Evolutionary conservation across 352 stramenopile genomes (phyloP), one percentile per base, ranked within the genome.

Genomic region (Bremia lactucae): DNA sequence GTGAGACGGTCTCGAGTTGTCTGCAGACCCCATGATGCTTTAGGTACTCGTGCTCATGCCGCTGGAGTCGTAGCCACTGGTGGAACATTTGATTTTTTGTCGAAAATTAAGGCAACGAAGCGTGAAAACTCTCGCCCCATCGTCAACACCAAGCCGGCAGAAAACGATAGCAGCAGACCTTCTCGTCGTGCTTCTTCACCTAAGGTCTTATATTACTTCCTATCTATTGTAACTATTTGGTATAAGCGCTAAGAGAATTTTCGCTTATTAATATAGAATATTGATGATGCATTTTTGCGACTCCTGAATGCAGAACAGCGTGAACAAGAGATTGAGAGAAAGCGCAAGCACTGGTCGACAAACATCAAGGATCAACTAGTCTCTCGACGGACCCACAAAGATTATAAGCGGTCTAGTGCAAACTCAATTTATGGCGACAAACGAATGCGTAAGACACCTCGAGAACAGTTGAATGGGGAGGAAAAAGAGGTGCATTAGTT

Each of bases 41-140:
- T 26, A 38, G 57, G 54, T 15, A 19, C 35, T 20, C 54, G 61
- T 21, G 45, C 70, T 8, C 65, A 76, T 39, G 62, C 62, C 26
- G 81, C 77, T 29, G 79, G 79, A 16, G 57, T 78, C 4, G 79
- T 92, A 16, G 79, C 76, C 8, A 83, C 68, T 42, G 79, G 79
- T 15, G 74, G 77, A 0, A 88, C 79, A 25, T 86, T 92, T 47
- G 79, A 92, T 42, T 92, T 92, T 20, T 42, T 92, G 42, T 81
- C 72, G n/a, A 92, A 87, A 56, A 87, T 92, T 23, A 69, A 55
- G 14, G 50, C 52, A 31, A 59, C 47, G 23, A 72, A 65, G 36
- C 58, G 41, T 33, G 42, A 60, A 13, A 21, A 34, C 22, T 22
- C 35, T 42, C 36, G 49, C 22, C 22, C 24, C 3, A 54, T 20